Evolutionary conservation across 2,329 filamentous ascomycete species (phyloP), one percentile per base, ranked within the genome.

Genomic region (Calonectria hawksworthii): DNA sequence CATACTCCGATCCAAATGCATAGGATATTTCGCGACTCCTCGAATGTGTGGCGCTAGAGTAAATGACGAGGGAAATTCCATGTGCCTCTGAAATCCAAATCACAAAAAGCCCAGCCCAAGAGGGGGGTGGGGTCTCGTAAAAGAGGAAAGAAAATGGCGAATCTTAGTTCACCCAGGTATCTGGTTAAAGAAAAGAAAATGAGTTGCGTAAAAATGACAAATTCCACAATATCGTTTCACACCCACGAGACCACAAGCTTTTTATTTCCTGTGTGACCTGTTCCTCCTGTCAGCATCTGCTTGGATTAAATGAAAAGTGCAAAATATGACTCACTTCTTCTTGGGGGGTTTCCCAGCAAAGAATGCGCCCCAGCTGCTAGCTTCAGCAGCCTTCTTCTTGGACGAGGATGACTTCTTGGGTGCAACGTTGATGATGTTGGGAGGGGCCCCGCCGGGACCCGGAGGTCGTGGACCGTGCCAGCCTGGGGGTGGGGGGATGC

Each of bases 1-100:
- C 77, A 72, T 80, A 83, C 81, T 83, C 82, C 80, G 74, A 75
- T 80, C 75, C 79, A 77, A 76, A 81, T 81, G 80, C 80, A 78
- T 76, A 80, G 75, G 77, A 79, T 70, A 79, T 72, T 74, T 79
- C 74, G 73, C 68, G 76, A 77, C 77, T 75, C 78, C 79, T 78
- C 73, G 75, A 67, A 81, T 79, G 75, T 76, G 74, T 78, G 77
- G 77, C 74, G 80, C 76, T 80, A 77, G 74, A 74, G 72, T 75
- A 75, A 75, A 78, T 74, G 69, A 72, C 52, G 56, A 74, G 68
- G 47, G 64, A 74, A 65, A 63, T 52, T 59, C 23, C 63, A 68
- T 50, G 47, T 59, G 63, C 71, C 44, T 70, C 72, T 51, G 68
- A 63, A 75, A 75, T 70, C 68, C 41, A 68, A 66, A 56, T 59